Percentiles rank a stretch among this genome's conserved stretches.
These are phyloP conservation scores for Prunus kanzakura DNA, from an alignment of 306 rosid genomes.

Conservation along the genomic window DNA sequence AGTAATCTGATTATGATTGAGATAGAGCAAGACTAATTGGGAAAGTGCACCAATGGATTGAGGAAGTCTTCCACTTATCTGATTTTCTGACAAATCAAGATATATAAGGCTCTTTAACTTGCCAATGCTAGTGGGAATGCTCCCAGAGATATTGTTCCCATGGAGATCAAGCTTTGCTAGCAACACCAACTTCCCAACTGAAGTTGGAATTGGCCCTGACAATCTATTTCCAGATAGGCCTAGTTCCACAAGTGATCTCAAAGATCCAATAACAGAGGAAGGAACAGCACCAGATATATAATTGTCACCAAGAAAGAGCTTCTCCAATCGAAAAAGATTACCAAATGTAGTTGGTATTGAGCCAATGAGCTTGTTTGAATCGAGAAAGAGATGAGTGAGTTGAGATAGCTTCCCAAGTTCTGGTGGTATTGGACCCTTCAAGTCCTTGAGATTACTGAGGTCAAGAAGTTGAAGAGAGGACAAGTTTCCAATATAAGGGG, in stretches of 20 bases:
- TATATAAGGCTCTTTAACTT: conserved; percentile 37
- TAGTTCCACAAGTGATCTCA: conserved; percentile 38
- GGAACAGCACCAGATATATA: conserved; percentile 39
- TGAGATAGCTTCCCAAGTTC: conserved; percentile 37
- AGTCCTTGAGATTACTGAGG: conserved; percentile 44
- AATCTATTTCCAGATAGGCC: conserved; percentile 46
- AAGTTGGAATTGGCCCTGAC: conserved; percentile 44
- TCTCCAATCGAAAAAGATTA: conserved; percentile 30
- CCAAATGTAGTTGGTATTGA: conserved; percentile 33
- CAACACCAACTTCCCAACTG: conserved; percentile 36
- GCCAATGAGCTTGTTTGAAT: conserved; percentile 45
- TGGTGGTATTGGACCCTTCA: conserved; percentile 52
- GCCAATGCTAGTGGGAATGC: conserved; percentile 42
- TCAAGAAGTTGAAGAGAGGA: conserved; percentile 43
- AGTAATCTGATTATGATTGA: conserved; percentile 42
- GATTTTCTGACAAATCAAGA: conserved; percentile 57
- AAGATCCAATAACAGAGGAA: conserved; percentile 32
- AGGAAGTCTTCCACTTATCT: conserved; percentile 47
- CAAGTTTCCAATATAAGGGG: conserved; percentile 68
- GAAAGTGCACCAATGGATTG: conserved; percentile 48
- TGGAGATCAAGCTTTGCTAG: conserved; percentile 47
- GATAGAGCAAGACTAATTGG: conserved; percentile 34
- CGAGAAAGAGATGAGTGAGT: conserved; percentile 43
- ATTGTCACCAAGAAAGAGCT: conserved; percentile 44
- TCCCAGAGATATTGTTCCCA: conserved; percentile 38